Evolutionary conservation across 129 eudicot species (phyloP).

Genomic region (Centaurea solstitialis): DNA sequence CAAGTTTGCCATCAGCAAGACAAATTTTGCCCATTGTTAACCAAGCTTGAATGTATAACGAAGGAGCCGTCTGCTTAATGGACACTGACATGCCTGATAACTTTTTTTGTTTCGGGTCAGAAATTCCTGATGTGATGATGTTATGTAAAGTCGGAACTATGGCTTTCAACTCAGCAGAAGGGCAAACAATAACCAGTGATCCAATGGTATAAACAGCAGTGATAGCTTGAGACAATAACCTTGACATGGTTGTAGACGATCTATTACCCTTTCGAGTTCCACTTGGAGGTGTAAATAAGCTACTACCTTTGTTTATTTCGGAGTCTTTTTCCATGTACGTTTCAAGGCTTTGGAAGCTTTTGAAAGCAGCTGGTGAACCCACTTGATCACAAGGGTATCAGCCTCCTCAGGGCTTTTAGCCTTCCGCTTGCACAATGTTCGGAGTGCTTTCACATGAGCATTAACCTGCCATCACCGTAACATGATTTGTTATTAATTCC

Average conservation of each 20-base stretch:
- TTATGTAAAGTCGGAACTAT: slow-evolving; percentile 64
- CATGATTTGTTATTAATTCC: not conserved
- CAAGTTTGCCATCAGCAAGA: slow-evolving; percentile 94
- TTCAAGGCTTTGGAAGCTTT: slow-evolving; percentile 70
- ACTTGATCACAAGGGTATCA: slow-evolving; percentile 64
- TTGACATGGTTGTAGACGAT: slow-evolving; percentile 43
- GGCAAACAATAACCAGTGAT: slow-evolving; percentile 79
- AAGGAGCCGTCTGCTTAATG: slow-evolving; percentile 68
- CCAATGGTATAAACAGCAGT: slow-evolving; percentile 88
- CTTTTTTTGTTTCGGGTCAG: slow-evolving; percentile 55
- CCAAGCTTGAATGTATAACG: slow-evolving; percentile 93
- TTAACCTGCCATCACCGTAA: slow-evolving; percentile 56
- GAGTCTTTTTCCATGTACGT: slow-evolving; percentile 55
- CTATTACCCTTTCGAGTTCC: slow-evolving; percentile 36
- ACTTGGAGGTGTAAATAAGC: slow-evolving; percentile 60
- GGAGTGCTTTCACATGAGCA: slow-evolving; percentile 94
- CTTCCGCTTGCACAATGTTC: slow-evolving; percentile 76
- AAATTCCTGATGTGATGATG: slow-evolving; percentile 74
- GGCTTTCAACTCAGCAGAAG: slow-evolving; percentile 55
- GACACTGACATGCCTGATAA: slow-evolving; percentile 34
- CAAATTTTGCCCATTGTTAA: slow-evolving; percentile 91
- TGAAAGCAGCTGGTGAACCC: slow-evolving; percentile 70
- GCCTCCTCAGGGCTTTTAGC: slow-evolving; percentile 73
- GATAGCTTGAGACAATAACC: slow-evolving; percentile 44
- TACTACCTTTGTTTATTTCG: slow-evolving; percentile 39